phyloP scores from a whole-genome alignment of 129 eudicot species.

The Rutidosis leptorrhynchoides region DNA sequence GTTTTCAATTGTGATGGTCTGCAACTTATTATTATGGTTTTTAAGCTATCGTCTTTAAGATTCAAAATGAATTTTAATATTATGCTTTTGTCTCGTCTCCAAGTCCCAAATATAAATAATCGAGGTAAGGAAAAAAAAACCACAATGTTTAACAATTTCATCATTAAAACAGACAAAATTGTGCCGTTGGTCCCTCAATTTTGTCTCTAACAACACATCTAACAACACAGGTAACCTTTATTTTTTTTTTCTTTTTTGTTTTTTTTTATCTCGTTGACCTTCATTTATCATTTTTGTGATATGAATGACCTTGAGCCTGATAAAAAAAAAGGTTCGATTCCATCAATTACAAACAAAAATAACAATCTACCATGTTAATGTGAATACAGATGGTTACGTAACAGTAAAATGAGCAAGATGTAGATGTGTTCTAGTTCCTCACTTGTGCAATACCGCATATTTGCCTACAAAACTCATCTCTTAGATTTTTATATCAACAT shows the following conservation, averaged over 20 bases:
- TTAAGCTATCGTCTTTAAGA: background rate
- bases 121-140: no score
- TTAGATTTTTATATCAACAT: background rate
- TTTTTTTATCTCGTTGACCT: no score
- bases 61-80: no score
- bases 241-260: no score
- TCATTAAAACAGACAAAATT: no score
- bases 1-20: background rate
- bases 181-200: no score
- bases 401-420: background rate
- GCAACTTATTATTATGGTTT: background rate
- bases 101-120: background rate
- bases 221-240: no score
- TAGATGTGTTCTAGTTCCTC: slow-evolving; percentile 32
- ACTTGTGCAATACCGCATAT: slow-evolving; percentile 93
- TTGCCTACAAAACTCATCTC: slow-evolving; percentile 48
- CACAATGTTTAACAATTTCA: background rate
- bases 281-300: no score
- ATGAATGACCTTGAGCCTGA: no score
- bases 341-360: slow-evolving; percentile 12
- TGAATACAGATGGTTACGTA: slow-evolving; percentile 10
- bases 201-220: no score
- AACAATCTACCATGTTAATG: background rate
- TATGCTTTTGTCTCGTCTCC: no score
- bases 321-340: slow-evolving; percentile 15